Conservation (phyloP, 257 asterid species). For the Fraxinus pennsylvanica region DNA sequence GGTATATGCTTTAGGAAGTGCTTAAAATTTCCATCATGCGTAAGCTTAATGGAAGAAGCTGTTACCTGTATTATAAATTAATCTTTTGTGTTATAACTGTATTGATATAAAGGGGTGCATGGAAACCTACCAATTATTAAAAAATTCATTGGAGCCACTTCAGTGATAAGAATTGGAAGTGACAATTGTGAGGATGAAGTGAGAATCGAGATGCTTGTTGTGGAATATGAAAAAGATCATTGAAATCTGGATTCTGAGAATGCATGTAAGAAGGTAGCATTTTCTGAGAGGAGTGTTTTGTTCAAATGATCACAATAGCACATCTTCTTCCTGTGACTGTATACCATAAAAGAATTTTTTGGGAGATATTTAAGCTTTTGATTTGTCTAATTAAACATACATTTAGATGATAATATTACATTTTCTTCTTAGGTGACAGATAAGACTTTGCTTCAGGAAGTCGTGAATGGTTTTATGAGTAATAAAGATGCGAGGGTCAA, state of each 20-base stretch:
- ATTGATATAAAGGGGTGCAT: background rate
- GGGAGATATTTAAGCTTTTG: background rate
- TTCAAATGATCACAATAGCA: background rate
- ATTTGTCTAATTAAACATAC: background rate
- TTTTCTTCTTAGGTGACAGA: constrained; percentile 78
- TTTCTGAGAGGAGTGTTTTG: background rate
- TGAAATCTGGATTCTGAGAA: background rate
- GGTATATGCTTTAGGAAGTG: constrained; percentile 47
- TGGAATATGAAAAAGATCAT: background rate
- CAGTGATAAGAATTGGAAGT: background rate
- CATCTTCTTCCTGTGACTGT: background rate
- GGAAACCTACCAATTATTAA: background rate
- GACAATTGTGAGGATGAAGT: background rate
- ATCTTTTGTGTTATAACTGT: background rate
- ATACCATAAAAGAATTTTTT: background rate
- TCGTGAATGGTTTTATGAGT: constrained; percentile 73
- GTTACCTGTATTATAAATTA: background rate
- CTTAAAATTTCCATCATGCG: constrained; percentile 1
- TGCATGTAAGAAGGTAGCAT: background rate
- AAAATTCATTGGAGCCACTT: background rate
- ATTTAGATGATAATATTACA: constrained; percentile 28
- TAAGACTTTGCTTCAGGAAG: constrained; percentile 77
- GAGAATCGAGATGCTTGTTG: background rate
- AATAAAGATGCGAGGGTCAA: constrained; percentile 77
- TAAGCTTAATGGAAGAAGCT: background rate